Base-by-base conservation (phyloP, 2,329 filamentous ascomycete species). In the Knufia fluminis region DNA sequence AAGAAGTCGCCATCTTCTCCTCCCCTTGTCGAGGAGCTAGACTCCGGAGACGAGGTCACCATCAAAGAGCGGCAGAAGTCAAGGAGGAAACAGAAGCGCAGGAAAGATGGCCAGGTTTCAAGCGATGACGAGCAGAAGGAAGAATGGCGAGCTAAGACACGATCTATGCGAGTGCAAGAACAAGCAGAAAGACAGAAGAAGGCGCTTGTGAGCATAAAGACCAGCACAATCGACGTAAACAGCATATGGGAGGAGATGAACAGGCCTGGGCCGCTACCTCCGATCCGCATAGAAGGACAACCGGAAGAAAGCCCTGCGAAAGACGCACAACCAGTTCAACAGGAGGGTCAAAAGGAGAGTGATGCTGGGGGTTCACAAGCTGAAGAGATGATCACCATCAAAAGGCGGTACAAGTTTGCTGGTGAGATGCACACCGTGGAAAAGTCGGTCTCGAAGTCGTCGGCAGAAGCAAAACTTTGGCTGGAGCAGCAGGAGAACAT, bases 11-110 rank as follows among this genome's bases (percentile, higher is more conserved):
- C 3, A 58, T 62, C n/a, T 64, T 4, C 40, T 22, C n/a, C 23
- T 14, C 32, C 28, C 22, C 16, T 24, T 19, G 40, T 64, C 8
- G 63, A 64, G 4, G 71, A 69, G 32, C 61, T 78, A 3, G 73
- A 77, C 51, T 78, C 76, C 7, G 76, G 76, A 2, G 76, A 79
- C 56, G 76, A 79, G 57, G 71, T 65, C 6, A 78, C 73, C n/a
- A 77, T 79, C 36, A 65, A 64, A 48, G 75, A 72, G 53, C 56
- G 46, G 10, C 51, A 46, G 49, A 73, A 68, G 55, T 62, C 62
- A 35, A 68, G 66, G 57, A 67, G 65, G 47, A 60, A 60, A 36
- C 63, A 61, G 44, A 65, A 61, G 46, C 47, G 51, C 6, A 60
- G 57, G 41, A 48, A 39, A 20, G 23, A 39, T 26, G 46, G 12